Evolutionary conservation across 2,329 filamentous ascomycete genomes (phyloP).

Genomic region (Thelonectria discophora): DNA sequence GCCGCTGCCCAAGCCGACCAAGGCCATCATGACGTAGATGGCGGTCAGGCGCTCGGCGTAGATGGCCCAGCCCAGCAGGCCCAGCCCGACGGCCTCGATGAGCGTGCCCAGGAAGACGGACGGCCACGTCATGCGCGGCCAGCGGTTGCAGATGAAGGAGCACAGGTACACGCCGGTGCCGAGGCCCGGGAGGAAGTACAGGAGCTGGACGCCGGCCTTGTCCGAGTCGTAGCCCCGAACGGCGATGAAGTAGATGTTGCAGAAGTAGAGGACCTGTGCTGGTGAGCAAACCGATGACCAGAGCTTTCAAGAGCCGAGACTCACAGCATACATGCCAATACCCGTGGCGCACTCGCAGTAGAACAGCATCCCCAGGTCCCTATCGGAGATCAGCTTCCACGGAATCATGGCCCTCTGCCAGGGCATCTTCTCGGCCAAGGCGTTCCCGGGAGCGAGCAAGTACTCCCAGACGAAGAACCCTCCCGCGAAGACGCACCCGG

Average conservation of each 20-base stretch:
- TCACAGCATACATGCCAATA: slow-evolving; percentile 60
- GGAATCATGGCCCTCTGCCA: slow-evolving; percentile 71
- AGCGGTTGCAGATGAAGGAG: slow-evolving; percentile 67
- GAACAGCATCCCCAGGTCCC: slow-evolving; percentile 69
- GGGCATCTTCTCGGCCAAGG: slow-evolving; percentile 59
- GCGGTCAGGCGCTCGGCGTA: slow-evolving; percentile 56
- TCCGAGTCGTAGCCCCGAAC: slow-evolving; percentile 62
- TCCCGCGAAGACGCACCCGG: slow-evolving; percentile 53
- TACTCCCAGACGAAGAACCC: slow-evolving; percentile 62
- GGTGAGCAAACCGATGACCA: slow-evolving; percentile 47
- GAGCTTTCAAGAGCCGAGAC: slow-evolving; percentile 9
- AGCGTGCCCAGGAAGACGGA: slow-evolving; percentile 66
- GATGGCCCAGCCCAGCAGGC: slow-evolving; percentile 66
- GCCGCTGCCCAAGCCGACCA: slow-evolving; percentile 70
- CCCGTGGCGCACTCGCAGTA: slow-evolving; percentile 69
- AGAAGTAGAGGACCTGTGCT: slow-evolving; percentile 69
- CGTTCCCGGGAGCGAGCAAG: slow-evolving; percentile 59
- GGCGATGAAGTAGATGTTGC: slow-evolving; percentile 72
- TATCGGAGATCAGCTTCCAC: slow-evolving; percentile 63
- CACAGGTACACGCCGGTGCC: slow-evolving; percentile 66
- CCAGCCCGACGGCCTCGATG: slow-evolving; percentile 66
- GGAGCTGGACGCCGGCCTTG: slow-evolving; percentile 63
- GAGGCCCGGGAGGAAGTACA: slow-evolving; percentile 72
- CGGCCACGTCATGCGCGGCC: slow-evolving; percentile 68
- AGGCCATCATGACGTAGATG: slow-evolving; percentile 72